Evolutionary conservation across 805 yeast genomes (phyloP).

Genomic region (Metschnikowia vanudenii): DNA sequence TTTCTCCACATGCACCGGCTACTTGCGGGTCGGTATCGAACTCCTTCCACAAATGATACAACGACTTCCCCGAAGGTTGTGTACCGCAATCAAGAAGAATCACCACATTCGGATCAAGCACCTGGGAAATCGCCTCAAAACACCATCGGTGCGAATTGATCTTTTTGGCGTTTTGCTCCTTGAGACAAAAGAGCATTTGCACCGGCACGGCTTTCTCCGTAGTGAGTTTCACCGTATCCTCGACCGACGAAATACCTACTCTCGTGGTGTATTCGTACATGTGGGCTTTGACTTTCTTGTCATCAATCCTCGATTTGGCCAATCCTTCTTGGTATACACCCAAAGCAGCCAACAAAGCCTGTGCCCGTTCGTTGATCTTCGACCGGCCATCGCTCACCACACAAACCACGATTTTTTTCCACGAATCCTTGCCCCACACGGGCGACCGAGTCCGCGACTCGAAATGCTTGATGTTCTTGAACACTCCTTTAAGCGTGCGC

Average conservation of each 20-base stretch:
- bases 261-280: conserved; percentile 65
- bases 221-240: conserved; percentile 51
- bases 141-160: conserved; percentile 71
- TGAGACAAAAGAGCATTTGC: conserved; percentile 58
- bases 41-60: conserved; percentile 61
- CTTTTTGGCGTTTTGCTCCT: conserved; percentile 62
- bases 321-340: conserved; percentile 68
- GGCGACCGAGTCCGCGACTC: conserved; percentile 46
- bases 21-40: conserved; percentile 56
- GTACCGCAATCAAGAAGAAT: conserved; percentile 65
- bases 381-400: conserved; percentile 65
- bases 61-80: conserved; percentile 55
- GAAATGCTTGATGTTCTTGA: conserved; percentile 61
- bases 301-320: conserved; percentile 59
- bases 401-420: conserved; percentile 64
- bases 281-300: conserved; percentile 60
- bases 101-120: conserved; percentile 56
- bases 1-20: conserved; percentile 75
- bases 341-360: conserved; percentile 61
- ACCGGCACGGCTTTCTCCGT: conserved; percentile 59
- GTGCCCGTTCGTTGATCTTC: conserved; percentile 60
- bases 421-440: conserved; percentile 48
- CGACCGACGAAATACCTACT: conserved; percentile 49
- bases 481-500: conserved; percentile 60
- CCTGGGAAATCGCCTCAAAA: conserved; percentile 60